phyloP scores from a whole-genome alignment of 805 yeast genomes.

The Helenozyma rhizophorensis region DNA sequence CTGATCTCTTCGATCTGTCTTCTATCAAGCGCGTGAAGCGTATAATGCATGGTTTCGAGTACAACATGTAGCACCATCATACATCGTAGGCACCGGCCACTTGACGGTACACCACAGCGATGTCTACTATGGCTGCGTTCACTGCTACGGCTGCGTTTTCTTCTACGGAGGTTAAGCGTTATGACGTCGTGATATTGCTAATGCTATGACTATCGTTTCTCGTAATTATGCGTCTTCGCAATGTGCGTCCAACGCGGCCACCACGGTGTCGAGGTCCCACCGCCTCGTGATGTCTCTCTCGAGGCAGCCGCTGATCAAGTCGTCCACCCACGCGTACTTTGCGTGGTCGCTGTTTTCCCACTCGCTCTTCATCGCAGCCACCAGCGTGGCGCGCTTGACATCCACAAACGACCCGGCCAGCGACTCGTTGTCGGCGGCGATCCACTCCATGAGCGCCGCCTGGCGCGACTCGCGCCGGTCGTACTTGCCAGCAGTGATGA shows the following conservation, averaged over 20 bases:
- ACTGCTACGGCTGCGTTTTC: too few relatives aligned
- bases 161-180: not conserved
- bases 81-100: too few relatives aligned
- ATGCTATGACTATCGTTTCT: not conserved
- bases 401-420: conserved; percentile 12
- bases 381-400: conserved; percentile 6
- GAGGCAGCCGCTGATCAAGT: conserved; percentile 51
- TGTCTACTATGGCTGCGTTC: too few relatives aligned
- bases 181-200: not conserved
- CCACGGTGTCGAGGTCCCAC: conserved; percentile 43
- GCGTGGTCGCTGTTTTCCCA: conserved; percentile 18
- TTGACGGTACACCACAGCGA: too few relatives aligned
- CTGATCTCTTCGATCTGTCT: too few relatives aligned
- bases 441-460: conserved; percentile 34
- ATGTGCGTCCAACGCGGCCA: conserved; percentile 2
- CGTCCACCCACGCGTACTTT: conserved; percentile 25
- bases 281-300: conserved; percentile 47
- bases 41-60: too few relatives aligned
- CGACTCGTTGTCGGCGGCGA: conserved; percentile 15
- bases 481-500: conserved; percentile 65
- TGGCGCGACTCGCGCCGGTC: conserved; percentile 42
- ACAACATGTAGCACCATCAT: too few relatives aligned
- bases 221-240: not conserved
- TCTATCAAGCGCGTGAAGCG: too few relatives aligned
- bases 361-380: conserved; percentile 6